phyloP scores from a whole-genome alignment of 306 rosid genomes.

The Vigna radiata region DNA sequence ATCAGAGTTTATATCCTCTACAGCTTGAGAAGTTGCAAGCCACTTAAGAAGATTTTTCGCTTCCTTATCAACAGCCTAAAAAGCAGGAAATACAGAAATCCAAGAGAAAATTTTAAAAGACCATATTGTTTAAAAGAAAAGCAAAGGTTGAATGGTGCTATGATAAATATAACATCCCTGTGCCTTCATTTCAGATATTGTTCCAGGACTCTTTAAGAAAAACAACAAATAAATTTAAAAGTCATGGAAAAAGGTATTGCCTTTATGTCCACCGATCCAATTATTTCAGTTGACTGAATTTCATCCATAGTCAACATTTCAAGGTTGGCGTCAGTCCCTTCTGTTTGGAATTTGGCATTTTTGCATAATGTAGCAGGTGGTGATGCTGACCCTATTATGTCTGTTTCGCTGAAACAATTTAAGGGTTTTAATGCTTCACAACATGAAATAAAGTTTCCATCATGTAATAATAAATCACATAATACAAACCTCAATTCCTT shows the following conservation, averaged over 20 bases:
- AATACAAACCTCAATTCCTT: slow-evolving; percentile 54
- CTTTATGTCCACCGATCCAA: slow-evolving; percentile 51
- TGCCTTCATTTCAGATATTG: slow-evolving; percentile 11
- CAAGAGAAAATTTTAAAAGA: slow-evolving; percentile 37
- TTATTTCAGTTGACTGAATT: slow-evolving; percentile 52
- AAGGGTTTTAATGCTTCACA: slow-evolving; percentile 42
- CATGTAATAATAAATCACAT: slow-evolving; percentile 38
- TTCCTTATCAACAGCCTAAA: slow-evolving; percentile 73
- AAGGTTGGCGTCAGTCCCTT: slow-evolving; percentile 47
- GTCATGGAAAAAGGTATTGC: slow-evolving; percentile 47
- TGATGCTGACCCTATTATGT: slow-evolving; percentile 56
- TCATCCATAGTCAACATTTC: slow-evolving; percentile 52
- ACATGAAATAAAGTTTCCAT: slow-evolving; percentile 41
- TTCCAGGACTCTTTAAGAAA: slow-evolving; percentile 20
- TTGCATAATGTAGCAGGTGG: slow-evolving; percentile 55
- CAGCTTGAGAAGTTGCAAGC: slow-evolving; percentile 89
- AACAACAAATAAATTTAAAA: slow-evolving; percentile 33
- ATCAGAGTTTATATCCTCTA: slow-evolving; percentile 75
- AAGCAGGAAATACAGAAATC: slow-evolving; percentile 36
- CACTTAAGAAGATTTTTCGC: slow-evolving; percentile 79
- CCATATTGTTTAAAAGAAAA: slow-evolving; percentile 18
- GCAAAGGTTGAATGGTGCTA: slow-evolving; percentile 26
- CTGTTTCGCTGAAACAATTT: slow-evolving; percentile 55
- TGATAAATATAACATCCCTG: slow-evolving; percentile 34
- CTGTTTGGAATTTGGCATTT: slow-evolving; percentile 44